Evolutionary conservation across 306 rosid species (phyloP), one percentile per base, ranked within the genome.

Genomic region (Albizia julibrissin): DNA sequence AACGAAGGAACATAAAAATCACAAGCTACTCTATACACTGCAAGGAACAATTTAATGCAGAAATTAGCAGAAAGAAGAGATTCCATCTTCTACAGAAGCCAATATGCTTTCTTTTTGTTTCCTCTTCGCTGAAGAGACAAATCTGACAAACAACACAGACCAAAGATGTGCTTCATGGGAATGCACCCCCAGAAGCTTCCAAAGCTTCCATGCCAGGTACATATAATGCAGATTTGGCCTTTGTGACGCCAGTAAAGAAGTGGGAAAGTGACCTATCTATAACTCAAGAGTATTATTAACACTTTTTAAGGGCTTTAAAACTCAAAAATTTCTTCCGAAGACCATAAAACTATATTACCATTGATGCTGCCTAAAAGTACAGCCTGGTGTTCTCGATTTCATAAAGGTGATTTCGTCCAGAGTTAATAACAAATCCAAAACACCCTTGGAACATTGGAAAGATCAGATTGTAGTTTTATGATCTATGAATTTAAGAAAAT

Each of bases 141-240:
- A 58, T 24, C 65, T 22, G 24, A n/a, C 65, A 58, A 10, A 58
- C 31, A 58, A 0, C 31, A 58, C 64, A 56, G 29, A 10, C 33
- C 33, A 10, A 10, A 22, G 14, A 59, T 3, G 11, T 54, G 62
- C 62, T 54, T 54, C 62, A 54, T 54, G 62, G 62, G 62, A 54
- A 54, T n/a, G 29, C 65, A 58, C 12, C 11, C 4, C 11, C 31
- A 3, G 29, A 59, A 11, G 14, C 66, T 59, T 10, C 15, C 66
- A 59, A 9, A 3, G 66, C 33, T 52, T 18, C 61, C 22, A 19
- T 52, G 61, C 3, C 61, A 10, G 66, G 3, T 4, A n/a, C 64
- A 56, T n/a, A 56, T 0, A 59, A 89, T 94, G 15, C 86, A 79
- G n/a, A 92, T 88, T 71, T 89, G 64, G 1, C 91, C 90, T 59